Conservation (phyloP, 2,329 filamentous ascomycete genomes). For the Claviceps sorghi region DNA sequence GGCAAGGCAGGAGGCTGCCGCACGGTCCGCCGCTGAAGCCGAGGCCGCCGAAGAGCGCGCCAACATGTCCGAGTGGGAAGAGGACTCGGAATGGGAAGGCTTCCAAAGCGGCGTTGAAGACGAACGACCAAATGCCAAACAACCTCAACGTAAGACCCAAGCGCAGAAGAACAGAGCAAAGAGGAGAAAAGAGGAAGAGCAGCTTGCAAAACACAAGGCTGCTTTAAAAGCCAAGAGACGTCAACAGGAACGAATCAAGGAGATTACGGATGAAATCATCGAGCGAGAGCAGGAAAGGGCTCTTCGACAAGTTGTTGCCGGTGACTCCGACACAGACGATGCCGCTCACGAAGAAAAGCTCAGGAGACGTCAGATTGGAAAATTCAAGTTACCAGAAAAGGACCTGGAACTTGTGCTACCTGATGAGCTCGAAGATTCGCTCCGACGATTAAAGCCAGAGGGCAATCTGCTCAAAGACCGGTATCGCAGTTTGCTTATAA, state of each 20-base stretch:
- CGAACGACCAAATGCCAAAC: slow-evolving; percentile 45
- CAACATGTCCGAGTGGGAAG: slow-evolving; percentile 58
- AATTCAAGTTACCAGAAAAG: slow-evolving; percentile 59
- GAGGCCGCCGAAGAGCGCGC: slow-evolving; percentile 57
- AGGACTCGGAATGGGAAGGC: slow-evolving; percentile 85
- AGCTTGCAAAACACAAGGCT: slow-evolving; percentile 58
- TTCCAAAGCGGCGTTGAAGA: slow-evolving; percentile 72
- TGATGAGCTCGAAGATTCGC: slow-evolving; percentile 68
- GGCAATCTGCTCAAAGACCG: slow-evolving; percentile 89
- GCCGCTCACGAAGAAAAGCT: slow-evolving; percentile 50
- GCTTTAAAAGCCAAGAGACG: slow-evolving; percentile 58
- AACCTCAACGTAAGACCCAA: slow-evolving; percentile 71
- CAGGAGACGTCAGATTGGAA: slow-evolving; percentile 60
- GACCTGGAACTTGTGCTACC: slow-evolving; percentile 67
- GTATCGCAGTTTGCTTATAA: slow-evolving; percentile 75
- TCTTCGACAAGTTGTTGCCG: slow-evolving; percentile 25
- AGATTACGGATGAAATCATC: slow-evolving; percentile 48
- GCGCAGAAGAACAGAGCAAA: slow-evolving; percentile 78
- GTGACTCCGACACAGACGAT: slow-evolving; percentile 33
- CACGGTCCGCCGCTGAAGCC: slow-evolving; percentile 55
- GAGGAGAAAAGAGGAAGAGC: slow-evolving; percentile 76
- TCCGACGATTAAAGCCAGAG: slow-evolving; percentile 77
- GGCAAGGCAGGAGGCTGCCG: slow-evolving; percentile 51
- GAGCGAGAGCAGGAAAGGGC: slow-evolving; percentile 39
- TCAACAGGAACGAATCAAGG: slow-evolving; percentile 57